A percentile compares a stretch with the other conserved stretches of the same genome.
Conservation (phyloP, 192 early-diverging fungal species). For the Umbelopsis isabellina region DNA sequence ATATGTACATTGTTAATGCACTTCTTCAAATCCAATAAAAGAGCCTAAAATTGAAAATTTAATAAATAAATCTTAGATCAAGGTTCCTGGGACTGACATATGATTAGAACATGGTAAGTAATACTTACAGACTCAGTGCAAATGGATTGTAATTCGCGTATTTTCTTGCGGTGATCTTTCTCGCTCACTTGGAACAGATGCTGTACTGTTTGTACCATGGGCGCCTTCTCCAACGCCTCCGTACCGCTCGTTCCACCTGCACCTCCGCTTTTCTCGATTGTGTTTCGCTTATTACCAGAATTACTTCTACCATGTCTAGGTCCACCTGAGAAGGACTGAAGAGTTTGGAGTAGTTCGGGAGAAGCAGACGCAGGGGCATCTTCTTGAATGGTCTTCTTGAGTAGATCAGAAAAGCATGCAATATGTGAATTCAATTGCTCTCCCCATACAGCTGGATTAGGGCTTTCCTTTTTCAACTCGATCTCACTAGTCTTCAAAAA, state of each 20-base stretch:
- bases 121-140: slow-evolving; percentile 49
- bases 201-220: slow-evolving; percentile 47
- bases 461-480: slow-evolving; percentile 34
- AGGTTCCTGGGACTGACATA: not conserved
- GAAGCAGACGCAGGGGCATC: slow-evolving; percentile 39
- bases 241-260: slow-evolving; percentile 30
- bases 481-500: slow-evolving; percentile 47
- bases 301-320: slow-evolving; percentile 8
- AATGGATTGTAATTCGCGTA: slow-evolving; percentile 45
- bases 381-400: slow-evolving; percentile 49
- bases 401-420: slow-evolving; percentile 46
- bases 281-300: slow-evolving; percentile 17
- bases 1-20: slow-evolving; percentile 49
- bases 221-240: slow-evolving; percentile 39
- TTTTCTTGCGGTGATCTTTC: slow-evolving; percentile 34
- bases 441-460: slow-evolving; percentile 38
- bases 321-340: slow-evolving; percentile 22
- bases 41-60: slow-evolving; percentile 29
- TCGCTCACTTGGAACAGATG: slow-evolving; percentile 45
- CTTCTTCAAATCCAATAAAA: slow-evolving; percentile 54
- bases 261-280: slow-evolving; percentile 16
- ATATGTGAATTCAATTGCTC: slow-evolving; percentile 50
- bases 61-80: not conserved
- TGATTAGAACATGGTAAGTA: not conserved
- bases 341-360: slow-evolving; percentile 34